Evolutionary conservation across 2,329 filamentous ascomycete genomes (phyloP).

Genomic region (Aureobasidium sp.): DNA sequence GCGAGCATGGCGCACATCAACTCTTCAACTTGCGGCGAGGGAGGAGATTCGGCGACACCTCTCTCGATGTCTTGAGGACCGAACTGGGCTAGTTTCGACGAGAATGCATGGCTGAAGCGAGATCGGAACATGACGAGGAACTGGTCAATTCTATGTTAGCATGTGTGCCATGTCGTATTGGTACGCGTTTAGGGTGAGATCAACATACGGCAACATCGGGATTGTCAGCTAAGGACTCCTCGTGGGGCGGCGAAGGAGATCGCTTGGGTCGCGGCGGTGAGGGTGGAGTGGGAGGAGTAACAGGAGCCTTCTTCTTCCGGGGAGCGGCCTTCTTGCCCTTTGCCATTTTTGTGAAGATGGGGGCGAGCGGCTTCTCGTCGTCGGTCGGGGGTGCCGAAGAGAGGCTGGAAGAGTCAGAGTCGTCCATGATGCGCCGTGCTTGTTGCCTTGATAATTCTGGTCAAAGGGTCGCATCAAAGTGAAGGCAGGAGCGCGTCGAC

Average conservation of each 20-base stretch:
- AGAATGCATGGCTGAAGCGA: constrained; percentile 84
- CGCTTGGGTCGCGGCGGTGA: constrained; percentile 52
- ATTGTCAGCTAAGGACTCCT: constrained; percentile 85
- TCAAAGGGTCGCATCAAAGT: neutral
- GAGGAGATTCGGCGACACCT: constrained; percentile 69
- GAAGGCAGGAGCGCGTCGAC: constrained; percentile 1
- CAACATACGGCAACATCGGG: constrained; percentile 80
- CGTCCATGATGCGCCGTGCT: constrained; percentile 38
- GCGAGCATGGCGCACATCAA: constrained; percentile 84
- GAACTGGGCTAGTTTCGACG: constrained; percentile 78
- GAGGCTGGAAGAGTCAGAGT: constrained; percentile 51
- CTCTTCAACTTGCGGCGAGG: constrained; percentile 78
- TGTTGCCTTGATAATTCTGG: neutral
- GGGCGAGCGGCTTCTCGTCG: constrained; percentile 43
- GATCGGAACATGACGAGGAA: constrained; percentile 98
- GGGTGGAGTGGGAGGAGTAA: constrained; percentile 44
- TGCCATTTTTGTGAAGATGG: constrained; percentile 30
- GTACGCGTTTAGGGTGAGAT: constrained; percentile 21
- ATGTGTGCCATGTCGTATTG: constrained; percentile 33
- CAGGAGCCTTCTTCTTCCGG: constrained; percentile 33
- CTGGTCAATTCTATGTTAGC: constrained; percentile 45
- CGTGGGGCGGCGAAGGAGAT: constrained; percentile 80
- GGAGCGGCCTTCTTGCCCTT: constrained; percentile 15
- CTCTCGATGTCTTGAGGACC: constrained; percentile 92
- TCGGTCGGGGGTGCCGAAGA: constrained; percentile 55